A percentile compares a stretch with the other conserved stretches of the same genome.
These are phyloP conservation scores for Alternaria triticina DNA, from an alignment of 2,329 filamentous ascomycete genomes.

Conservation along the genomic window DNA sequence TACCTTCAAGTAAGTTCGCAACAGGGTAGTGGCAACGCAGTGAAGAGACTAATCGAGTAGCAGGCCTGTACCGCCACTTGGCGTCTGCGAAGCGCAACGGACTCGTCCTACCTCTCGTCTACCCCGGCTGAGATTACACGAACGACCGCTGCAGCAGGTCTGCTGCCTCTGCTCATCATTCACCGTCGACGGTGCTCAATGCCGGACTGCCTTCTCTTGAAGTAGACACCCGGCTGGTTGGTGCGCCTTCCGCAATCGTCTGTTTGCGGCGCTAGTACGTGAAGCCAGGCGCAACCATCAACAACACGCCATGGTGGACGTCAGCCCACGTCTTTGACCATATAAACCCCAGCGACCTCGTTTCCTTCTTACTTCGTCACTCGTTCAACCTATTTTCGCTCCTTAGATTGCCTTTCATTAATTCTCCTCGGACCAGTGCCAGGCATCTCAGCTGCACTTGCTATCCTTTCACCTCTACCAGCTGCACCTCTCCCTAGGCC, in stretches of 20 bases:
- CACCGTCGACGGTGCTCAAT: background rate
- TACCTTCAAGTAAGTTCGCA: constrained; percentile 5
- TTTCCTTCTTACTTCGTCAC: constrained; percentile 3
- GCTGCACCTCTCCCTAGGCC: constrained; percentile 4
- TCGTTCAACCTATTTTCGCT: constrained; percentile 3
- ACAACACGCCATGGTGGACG: constrained; percentile 14
- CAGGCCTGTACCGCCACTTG: background rate
- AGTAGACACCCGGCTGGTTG: background rate
- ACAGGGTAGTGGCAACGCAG: constrained; percentile 1
- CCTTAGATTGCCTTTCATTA: constrained; percentile 11
- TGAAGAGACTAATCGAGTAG: background rate
- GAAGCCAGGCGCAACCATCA: constrained; percentile 15
- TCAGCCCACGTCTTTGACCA: constrained; percentile 10
- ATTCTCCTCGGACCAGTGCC: constrained; percentile 17
- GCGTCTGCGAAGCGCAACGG: background rate
- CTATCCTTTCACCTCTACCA: constrained; percentile 15
- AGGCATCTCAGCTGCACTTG: constrained; percentile 24
- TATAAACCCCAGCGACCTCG: constrained; percentile 13
- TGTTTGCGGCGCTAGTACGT: constrained; percentile 17
- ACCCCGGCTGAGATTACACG: background rate
- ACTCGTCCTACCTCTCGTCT: background rate
- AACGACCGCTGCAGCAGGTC: background rate
- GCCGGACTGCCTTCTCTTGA: background rate
- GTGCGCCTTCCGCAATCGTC: constrained; percentile 3
- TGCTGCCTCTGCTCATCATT: background rate